These are phyloP conservation scores for Neocallimastix lanati DNA, from an alignment of 192 early-diverging fungal species.

Conservation along the genomic window DNA sequence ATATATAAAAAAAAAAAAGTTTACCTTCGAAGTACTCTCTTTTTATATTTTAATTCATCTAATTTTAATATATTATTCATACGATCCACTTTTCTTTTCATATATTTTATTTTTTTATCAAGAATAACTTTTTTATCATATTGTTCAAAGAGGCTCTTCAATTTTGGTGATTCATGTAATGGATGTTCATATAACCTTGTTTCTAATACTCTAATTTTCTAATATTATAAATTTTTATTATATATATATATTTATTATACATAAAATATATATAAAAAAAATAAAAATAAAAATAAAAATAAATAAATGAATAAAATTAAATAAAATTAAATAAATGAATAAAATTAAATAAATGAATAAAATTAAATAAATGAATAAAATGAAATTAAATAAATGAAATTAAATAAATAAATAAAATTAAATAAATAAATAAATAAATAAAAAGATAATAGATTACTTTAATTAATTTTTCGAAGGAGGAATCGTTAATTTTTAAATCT, in stretches of 20 bases:
- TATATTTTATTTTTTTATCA: slow-evolving; percentile 34
- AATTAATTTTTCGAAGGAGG: slow-evolving; percentile 51
- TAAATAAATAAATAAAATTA: background rate
- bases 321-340: too few relatives aligned
- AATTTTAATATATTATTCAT: slow-evolving; percentile 71
- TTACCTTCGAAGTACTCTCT: slow-evolving; percentile 68
- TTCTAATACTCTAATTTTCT: slow-evolving; percentile 59
- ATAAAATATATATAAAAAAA: too few relatives aligned
- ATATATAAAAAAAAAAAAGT: too few relatives aligned
- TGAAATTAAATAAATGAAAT: too few relatives aligned
- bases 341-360: too few relatives aligned
- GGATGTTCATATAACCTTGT: slow-evolving; percentile 36
- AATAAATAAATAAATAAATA: background rate
- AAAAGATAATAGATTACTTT: too few relatives aligned
- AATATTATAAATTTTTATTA: too few relatives aligned
- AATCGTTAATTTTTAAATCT: slow-evolving; percentile 74
- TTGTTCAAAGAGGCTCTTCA: slow-evolving; percentile 29
- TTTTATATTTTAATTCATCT: slow-evolving; percentile 79
- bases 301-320: too few relatives aligned
- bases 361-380: too few relatives aligned
- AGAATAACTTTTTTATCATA: slow-evolving; percentile 51
- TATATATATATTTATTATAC: too few relatives aligned
- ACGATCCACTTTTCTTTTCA: slow-evolving; percentile 51
- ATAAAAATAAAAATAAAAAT: too few relatives aligned
- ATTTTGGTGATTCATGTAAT: slow-evolving; percentile 28